phyloP scores from a whole-genome alignment of 768 basidiomycete species.

The Lentinula edodes region DNA sequence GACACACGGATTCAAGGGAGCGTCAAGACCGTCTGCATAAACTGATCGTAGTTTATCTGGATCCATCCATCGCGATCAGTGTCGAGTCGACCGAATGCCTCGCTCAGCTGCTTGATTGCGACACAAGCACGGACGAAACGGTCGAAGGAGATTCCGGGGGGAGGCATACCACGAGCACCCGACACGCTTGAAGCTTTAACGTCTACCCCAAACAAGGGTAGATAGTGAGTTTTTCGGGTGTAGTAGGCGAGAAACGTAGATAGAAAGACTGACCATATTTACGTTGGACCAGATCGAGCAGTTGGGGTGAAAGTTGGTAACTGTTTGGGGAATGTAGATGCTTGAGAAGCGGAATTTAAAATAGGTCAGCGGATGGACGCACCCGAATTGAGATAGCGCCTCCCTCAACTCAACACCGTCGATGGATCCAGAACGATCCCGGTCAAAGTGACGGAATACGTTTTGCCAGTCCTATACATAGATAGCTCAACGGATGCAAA shows the following conservation, averaged over 20 bases:
- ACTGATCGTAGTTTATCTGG: conserved; percentile 67
- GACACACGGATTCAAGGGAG: conserved; percentile 40
- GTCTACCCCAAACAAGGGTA: conserved; percentile 41
- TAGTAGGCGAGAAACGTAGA: not conserved
- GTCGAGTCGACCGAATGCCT: conserved; percentile 64
- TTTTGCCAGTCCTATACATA: conserved; percentile 68
- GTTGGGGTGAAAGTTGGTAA: conserved; percentile 62
- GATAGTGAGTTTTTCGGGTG: conserved; percentile 13
- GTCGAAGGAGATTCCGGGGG: conserved; percentile 73
- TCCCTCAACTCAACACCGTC: conserved; percentile 61
- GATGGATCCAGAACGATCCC: conserved; percentile 79
- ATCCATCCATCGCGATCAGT: conserved; percentile 66
- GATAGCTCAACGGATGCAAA: not conserved
- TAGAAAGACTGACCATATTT: conserved; percentile 65
- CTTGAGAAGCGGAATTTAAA: not conserved
- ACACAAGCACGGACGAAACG: conserved; percentile 86
- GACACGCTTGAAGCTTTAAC: conserved; percentile 45
- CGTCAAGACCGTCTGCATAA: conserved; percentile 63
- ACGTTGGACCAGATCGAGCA: conserved; percentile 61
- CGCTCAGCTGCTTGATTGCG: conserved; percentile 71
- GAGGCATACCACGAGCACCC: conserved; percentile 23
- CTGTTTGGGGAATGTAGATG: conserved; percentile 17
- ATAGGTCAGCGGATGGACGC: conserved; percentile 5
- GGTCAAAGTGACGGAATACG: conserved; percentile 78
- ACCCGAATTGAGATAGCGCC: conserved; percentile 75